phyloP scores from a whole-genome alignment of 148 eudicot genomes.

The Heliosperma pusillum region DNA sequence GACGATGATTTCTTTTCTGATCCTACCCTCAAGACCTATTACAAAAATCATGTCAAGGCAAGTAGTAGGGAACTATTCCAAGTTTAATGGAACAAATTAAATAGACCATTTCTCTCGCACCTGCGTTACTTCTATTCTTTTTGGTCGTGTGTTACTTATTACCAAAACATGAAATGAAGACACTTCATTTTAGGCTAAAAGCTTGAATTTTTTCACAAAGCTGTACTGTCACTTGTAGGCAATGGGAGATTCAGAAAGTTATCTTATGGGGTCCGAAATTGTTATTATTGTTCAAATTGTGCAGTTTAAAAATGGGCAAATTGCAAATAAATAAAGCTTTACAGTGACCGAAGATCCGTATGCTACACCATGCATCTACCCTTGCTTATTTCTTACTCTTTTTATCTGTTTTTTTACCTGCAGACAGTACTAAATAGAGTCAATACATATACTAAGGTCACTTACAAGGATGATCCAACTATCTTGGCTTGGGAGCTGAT shows the following conservation, averaged over 20 bases:
- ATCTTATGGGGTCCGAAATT: too few species aligned
- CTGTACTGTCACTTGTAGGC: too few species aligned
- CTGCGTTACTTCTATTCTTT: too few species aligned
- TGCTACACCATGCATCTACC: too few species aligned
- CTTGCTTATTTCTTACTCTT: neutral
- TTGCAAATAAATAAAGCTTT: too few species aligned
- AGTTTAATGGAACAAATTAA: neutral
- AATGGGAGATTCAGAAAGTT: too few species aligned
- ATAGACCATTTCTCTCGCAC: too few species aligned
- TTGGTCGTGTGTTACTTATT: too few species aligned
- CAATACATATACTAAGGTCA: constrained; percentile 62
- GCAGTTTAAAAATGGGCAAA: too few species aligned
- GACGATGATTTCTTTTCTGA: constrained; percentile 79
- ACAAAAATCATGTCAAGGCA: constrained; percentile 71
- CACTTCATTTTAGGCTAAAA: neutral
- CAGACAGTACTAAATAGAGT: constrained; percentile 73
- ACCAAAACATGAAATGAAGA: too few species aligned
- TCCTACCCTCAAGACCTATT: constrained; percentile 59
- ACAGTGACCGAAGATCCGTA: too few species aligned
- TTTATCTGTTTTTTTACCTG: constrained; percentile 9
- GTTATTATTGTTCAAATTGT: too few species aligned
- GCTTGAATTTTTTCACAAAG: neutral
- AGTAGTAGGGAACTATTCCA: constrained; percentile 23
- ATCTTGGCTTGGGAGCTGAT: constrained; percentile 88
- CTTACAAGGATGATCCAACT: constrained; percentile 89